A percentile compares a stretch with the other conserved stretches of the same genome.
Conservation (phyloP, 192 early-diverging fungal species). For the Backusella circina region DNA sequence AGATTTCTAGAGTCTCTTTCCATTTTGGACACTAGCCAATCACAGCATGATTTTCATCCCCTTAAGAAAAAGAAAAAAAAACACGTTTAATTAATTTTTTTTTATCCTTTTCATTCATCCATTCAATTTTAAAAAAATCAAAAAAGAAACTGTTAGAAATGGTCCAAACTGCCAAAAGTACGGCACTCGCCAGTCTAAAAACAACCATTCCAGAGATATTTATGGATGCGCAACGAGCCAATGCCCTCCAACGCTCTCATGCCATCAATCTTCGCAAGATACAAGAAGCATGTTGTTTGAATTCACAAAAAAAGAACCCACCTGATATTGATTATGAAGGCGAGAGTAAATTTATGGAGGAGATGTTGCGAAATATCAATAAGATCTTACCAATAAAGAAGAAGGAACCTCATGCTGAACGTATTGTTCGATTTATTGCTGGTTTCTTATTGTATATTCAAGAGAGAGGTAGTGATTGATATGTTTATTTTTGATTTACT, state of each 20-base stretch:
- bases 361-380: conserved; percentile 78
- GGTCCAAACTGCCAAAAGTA: background rate
- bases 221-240: conserved; percentile 68
- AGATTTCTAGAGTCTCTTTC: background rate
- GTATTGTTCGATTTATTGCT: conserved; percentile 70
- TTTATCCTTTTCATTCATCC: background rate
- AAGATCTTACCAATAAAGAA: conserved; percentile 74
- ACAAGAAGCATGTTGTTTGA: conserved; percentile 55
- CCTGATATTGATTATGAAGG: conserved; percentile 39
- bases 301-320: conserved; percentile 37
- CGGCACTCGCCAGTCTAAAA: conserved; percentile 12
- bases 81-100: background rate
- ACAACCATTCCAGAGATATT: conserved; percentile 66
- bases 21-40: background rate
- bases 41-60: background rate
- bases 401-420: conserved; percentile 65
- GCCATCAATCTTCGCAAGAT: conserved; percentile 4
- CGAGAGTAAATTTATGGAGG: conserved; percentile 68
- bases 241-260: conserved; percentile 56
- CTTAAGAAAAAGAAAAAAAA: background rate
- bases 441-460: conserved; percentile 68
- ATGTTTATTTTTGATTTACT: background rate
- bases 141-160: background rate
- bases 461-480: conserved; percentile 49
- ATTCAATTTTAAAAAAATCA: background rate